A percentile compares a stretch with the other conserved stretches of the same genome.
These are phyloP conservation scores for Astraeus odoratus DNA, from an alignment of 768 basidiomycete genomes.

Conservation along the genomic window DNA sequence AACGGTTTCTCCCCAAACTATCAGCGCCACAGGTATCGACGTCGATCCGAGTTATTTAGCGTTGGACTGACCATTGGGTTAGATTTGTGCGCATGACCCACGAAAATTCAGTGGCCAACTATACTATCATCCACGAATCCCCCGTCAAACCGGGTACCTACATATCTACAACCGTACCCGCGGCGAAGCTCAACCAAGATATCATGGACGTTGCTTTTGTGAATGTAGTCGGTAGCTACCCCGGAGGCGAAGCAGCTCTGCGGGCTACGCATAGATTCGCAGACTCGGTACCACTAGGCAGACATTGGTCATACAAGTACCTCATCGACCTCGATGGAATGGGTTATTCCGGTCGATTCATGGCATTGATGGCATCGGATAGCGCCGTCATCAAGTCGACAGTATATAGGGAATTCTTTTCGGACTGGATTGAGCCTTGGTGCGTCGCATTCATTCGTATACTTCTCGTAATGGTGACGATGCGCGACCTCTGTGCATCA, in stretches of 20 bases:
- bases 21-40: conserved; percentile 71
- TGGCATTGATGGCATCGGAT: conserved; percentile 79
- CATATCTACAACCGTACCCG: conserved; percentile 54
- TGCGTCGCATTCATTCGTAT: conserved; percentile 22
- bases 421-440: conserved; percentile 92
- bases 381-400: conserved; percentile 88
- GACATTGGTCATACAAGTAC: conserved; percentile 92
- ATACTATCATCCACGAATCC: conserved; percentile 64
- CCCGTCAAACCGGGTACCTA: conserved; percentile 52
- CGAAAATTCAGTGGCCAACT: conserved; percentile 37
- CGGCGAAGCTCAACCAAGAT: conserved; percentile 59
- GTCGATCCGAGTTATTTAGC: conserved; percentile 8
- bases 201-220: conserved; percentile 89
- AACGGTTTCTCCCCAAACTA: conserved; percentile 77
- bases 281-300: conserved; percentile 72
- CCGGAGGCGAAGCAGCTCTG: conserved; percentile 65
- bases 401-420: conserved; percentile 86
- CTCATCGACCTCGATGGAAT: conserved; percentile 91
- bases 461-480: neutral
- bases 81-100: conserved; percentile 78
- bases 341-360: conserved; percentile 89
- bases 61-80: neutral
- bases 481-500: conserved; percentile 20
- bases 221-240: conserved; percentile 68
- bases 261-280: conserved; percentile 60